Percentiles rank a stretch among this genome's conserved stretches.
Evolutionary conservation across 768 basidiomycete species (phyloP).

Genomic region (Leccinellum rugosiceps): DNA sequence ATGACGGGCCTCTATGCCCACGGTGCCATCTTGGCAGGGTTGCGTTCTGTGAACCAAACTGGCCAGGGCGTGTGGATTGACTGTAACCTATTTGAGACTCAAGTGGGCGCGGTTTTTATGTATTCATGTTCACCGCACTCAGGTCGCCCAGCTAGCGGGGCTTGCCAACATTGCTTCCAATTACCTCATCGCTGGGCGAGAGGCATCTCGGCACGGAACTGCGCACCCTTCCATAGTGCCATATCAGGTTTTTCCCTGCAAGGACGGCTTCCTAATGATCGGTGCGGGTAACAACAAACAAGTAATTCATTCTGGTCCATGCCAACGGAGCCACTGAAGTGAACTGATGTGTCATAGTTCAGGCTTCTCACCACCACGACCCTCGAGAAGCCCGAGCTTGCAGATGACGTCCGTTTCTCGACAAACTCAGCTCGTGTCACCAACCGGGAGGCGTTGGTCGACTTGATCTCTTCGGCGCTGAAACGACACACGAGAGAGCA

Average conservation of each 20-base stretch:
- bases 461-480: conserved; percentile 62
- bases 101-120: conserved; percentile 45
- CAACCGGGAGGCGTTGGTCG: conserved; percentile 67
- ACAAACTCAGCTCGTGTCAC: conserved; percentile 75
- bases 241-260: conserved; percentile 87
- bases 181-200: conserved; percentile 82
- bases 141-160: conserved; percentile 66
- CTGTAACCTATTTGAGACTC: conserved; percentile 88
- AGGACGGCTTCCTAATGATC: conserved; percentile 88
- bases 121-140: background rate
- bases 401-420: conserved; percentile 57
- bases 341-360: conserved; percentile 50
- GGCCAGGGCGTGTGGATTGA: conserved; percentile 91
- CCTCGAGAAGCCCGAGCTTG: conserved; percentile 58
- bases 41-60: conserved; percentile 78
- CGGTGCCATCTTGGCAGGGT: conserved; percentile 87
- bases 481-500: conserved; percentile 55
- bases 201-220: conserved; percentile 86
- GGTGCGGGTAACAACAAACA: conserved; percentile 90
- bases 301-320: conserved; percentile 36
- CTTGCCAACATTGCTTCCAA: conserved; percentile 92
- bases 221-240: conserved; percentile 93
- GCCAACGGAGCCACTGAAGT: conserved; percentile 9
- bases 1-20: conserved; percentile 88
- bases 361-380: conserved; percentile 60